Base-by-base conservation (phyloP, 768 basidiomycete genomes). In the Trametopsis cervina region DNA sequence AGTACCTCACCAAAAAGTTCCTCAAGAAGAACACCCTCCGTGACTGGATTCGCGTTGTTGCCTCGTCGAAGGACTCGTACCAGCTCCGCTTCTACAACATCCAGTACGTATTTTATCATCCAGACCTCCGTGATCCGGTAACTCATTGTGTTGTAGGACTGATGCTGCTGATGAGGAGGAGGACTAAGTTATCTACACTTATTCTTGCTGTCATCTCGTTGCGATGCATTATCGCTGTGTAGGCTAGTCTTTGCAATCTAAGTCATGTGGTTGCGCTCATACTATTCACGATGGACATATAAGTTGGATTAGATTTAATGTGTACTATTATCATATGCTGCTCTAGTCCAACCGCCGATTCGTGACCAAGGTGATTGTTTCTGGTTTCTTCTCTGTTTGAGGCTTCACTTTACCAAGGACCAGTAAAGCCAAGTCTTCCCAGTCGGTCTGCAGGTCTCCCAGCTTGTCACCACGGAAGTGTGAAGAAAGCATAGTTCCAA, bases 1-100 rank as follows among this genome's bases (percentile, higher is more conserved):
- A 98, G 72, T 99, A 98, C 73, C 77, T 98, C 52, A 97, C 95
- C 54, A 98, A 98, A 80, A 95, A 95, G 76, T 94, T 91, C 79
- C 78, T 98, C 71, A 98, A 98, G 81, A 96, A 96, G 81, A 93
- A 94, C 73, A 72, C 76, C 39, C 78, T 96, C 60, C 85, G 93
- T 57, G 94, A 97, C 72, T 97, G 92, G 89, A 91, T 97, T 66
- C 93, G 92, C 47, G 95, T 99, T 57, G 91, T 98, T 57, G 91
- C 96, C 36, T 84, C 91, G 24, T 77, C 82, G 46, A 96, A 97
- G 75, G 90, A 96, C 66, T 80, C 77, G 60, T 99, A 97, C 72
- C 83, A 93, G 62, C 83, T 99, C 56, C 80, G 85, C 58, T 95
- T 94, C 86, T 94, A 89, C 76, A 92, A 91, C 66, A 87, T 92